Base-by-base conservation (phyloP, 2,329 filamentous ascomycete species). In the Ramularia endophylla region DNA sequence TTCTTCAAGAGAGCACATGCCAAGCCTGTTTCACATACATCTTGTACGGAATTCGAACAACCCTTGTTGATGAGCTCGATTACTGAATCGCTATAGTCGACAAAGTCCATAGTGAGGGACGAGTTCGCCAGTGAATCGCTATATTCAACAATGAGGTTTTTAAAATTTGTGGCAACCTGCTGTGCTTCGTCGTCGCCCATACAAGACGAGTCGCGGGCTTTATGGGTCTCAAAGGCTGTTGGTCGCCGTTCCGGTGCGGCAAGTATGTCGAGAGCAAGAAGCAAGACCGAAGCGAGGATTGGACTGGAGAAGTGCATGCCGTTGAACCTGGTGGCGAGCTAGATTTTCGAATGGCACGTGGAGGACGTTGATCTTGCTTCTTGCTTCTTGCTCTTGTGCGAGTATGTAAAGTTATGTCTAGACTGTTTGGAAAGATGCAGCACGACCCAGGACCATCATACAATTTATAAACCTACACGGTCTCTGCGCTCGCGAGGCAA, bases 81-180 rank as follows among this genome's bases (percentile, higher is more conserved):
- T 43, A 62, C 60, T 34, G 51, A 56, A 51, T 61, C 59, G 27
- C 59, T 56, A 48, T 62, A 60, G 51, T 63, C 60, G 31, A 42
- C 36, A 47, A 60, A 62, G 51, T 55, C 55, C 12, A 31, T 40
- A 25, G 60, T 55, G 20, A 63, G 41, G 19, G 46, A 44, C 3
- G 45, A 41, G 8, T 59, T 40, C 41, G 59, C 60, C 13, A 55
- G 39, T 11, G 40, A 46, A 15, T 58, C 52, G 43, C 44, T 52
- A 48, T 63, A 62, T 44, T 50, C 45, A 33, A 54, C 52, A 40
- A 63, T 60, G 32, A 60, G 54, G 17, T 52, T 42, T 35, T 51
- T 47, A 53, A 62, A 62, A 47, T 60, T 58, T 38, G 48, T 48
- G 30, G 50, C 56, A 19, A 59, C 52, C 12, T 38, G 41, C 18